Conservation (phyloP, 371 early-diverging fungal genomes). For the Mortierella sp. region DNA sequence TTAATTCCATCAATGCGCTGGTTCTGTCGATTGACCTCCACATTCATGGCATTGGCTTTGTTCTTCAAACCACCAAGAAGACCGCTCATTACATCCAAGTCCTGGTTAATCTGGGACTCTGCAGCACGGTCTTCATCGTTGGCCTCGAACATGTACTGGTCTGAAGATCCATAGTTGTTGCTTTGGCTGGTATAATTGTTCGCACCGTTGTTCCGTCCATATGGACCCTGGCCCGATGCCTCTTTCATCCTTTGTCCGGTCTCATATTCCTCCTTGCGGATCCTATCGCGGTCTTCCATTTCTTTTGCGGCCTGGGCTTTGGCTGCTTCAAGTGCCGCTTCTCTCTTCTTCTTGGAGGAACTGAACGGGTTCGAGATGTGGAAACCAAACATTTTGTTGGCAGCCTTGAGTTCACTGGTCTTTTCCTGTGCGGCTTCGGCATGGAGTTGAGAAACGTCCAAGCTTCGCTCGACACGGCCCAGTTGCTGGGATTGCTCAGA, state of each 20-base stretch:
- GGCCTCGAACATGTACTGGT: slow-evolving; percentile 73
- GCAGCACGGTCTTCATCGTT: slow-evolving; percentile 71
- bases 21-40: slow-evolving; percentile 80
- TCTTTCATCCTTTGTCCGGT: slow-evolving; percentile 65
- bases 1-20: slow-evolving; percentile 58
- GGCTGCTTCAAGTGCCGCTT: slow-evolving; percentile 60
- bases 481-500: slow-evolving; percentile 78
- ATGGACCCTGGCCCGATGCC: slow-evolving; percentile 55
- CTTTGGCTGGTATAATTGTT: slow-evolving; percentile 42
- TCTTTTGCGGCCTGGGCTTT: slow-evolving; percentile 62
- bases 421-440: slow-evolving; percentile 78
- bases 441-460: slow-evolving; percentile 79
- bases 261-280: slow-evolving; percentile 61
- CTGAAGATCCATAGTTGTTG: slow-evolving; percentile 61
- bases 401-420: slow-evolving; percentile 78
- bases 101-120: slow-evolving; percentile 86
- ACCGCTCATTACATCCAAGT: slow-evolving; percentile 74
- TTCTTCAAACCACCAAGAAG: slow-evolving; percentile 75
- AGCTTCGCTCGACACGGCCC: slow-evolving; percentile 73
- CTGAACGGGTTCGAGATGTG: slow-evolving; percentile 73
- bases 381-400: slow-evolving; percentile 83
- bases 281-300: slow-evolving; percentile 56
- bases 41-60: slow-evolving; percentile 78
- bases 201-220: slow-evolving; percentile 55
- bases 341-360: slow-evolving; percentile 67